A percentile compares a stretch with the other conserved stretches of the same genome.
These are phyloP conservation scores for Backusella morwellensis DNA, from an alignment of 192 early-diverging fungal genomes.

Conservation along the genomic window DNA sequence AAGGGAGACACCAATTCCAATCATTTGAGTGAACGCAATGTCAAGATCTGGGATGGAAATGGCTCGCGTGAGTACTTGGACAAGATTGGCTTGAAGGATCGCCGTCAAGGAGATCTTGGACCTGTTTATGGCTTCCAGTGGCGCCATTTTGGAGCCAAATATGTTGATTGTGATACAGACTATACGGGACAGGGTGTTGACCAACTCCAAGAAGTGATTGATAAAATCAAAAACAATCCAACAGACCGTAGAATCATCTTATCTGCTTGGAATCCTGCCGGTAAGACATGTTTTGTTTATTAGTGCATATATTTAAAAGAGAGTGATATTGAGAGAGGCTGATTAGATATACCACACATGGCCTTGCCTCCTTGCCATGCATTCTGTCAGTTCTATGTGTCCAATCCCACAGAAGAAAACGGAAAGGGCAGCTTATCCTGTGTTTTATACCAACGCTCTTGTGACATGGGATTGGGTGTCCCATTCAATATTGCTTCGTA, in stretches of 20 bases:
- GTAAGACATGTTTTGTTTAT: slow-evolving; percentile 34
- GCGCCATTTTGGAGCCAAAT: slow-evolving; percentile 97
- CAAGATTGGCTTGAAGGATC: slow-evolving; percentile 67
- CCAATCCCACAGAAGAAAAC: slow-evolving; percentile 53
- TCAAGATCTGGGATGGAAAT: slow-evolving; percentile 90
- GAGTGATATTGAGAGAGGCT: background rate
- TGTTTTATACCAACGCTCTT: slow-evolving; percentile 93
- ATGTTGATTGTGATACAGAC: slow-evolving; percentile 77
- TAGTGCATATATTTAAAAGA: background rate
- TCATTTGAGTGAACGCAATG: slow-evolving; percentile 69
- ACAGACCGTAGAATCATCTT: slow-evolving; percentile 91
- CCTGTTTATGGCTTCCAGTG: slow-evolving; percentile 99
- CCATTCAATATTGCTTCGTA: slow-evolving; percentile 99
- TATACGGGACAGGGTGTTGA: slow-evolving; percentile 93
- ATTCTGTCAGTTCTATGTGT: slow-evolving; percentile 97
- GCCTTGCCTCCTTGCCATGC: slow-evolving; percentile 98
- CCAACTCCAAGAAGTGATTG: slow-evolving; percentile 85
- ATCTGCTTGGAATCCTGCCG: slow-evolving; percentile 97
- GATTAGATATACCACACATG: slow-evolving; percentile 78
- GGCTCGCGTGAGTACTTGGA: slow-evolving; percentile 91
- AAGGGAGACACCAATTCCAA: slow-evolving; percentile 82
- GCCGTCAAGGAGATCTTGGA: slow-evolving; percentile 86
- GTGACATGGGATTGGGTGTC: slow-evolving; percentile 95
- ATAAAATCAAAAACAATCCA: slow-evolving; percentile 82
- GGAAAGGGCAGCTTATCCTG: slow-evolving; percentile 71